These are phyloP conservation scores for Mariannaea elegans DNA, from an alignment of 2,329 filamentous ascomycete genomes.

Conservation along the genomic window DNA sequence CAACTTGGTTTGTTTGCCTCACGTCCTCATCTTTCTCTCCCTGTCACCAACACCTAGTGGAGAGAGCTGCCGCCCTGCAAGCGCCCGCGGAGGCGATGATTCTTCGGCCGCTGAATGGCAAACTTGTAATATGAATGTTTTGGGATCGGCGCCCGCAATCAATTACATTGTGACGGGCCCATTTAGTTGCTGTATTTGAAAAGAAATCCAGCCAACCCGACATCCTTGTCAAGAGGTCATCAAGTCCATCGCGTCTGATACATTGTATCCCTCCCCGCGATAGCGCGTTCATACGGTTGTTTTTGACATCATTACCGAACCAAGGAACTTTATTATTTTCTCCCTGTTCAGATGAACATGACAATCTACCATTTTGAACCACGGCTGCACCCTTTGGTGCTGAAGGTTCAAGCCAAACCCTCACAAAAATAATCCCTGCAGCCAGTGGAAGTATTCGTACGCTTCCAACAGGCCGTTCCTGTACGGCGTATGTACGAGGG, in stretches of 20 bases:
- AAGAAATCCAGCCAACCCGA: background rate
- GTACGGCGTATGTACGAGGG: background rate
- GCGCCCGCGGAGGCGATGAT: background rate
- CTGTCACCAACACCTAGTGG: conserved; percentile 11
- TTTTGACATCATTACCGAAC: background rate
- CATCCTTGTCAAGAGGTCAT: background rate
- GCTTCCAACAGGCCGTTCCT: background rate
- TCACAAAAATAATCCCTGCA: conserved; percentile 1
- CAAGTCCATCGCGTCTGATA: no score
- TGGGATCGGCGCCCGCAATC: conserved; percentile 27
- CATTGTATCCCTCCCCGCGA: background rate
- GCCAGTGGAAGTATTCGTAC: background rate
- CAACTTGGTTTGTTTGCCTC: background rate
- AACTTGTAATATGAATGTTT: conserved; percentile 21
- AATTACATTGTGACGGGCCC: conserved; percentile 22
- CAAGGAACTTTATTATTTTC: no score
- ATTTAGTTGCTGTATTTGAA: background rate
- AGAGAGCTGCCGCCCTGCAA: conserved; percentile 10
- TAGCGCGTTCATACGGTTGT: background rate
- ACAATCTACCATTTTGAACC: background rate
- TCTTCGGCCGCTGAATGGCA: background rate
- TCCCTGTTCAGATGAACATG: no score
- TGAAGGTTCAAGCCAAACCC: no score
- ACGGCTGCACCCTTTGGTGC: no score
- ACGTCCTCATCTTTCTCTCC: no score